Conservation (phyloP, 139 green algal genomes). For the Protoeuglena noctilucae region DNA sequence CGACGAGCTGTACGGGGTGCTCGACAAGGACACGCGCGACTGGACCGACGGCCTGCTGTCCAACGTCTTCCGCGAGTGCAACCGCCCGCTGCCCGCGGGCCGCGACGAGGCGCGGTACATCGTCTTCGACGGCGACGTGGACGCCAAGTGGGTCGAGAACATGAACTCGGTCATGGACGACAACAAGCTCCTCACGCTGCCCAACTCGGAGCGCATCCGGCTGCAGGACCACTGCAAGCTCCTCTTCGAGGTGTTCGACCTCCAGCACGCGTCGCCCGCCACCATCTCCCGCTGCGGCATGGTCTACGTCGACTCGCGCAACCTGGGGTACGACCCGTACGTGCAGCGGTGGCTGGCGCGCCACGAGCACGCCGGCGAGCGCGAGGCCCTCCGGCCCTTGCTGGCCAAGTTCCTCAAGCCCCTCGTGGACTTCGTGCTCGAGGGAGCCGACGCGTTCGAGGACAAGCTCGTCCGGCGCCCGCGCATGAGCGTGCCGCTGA, state of each 20-base stretch:
- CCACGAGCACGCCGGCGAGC: constrained; percentile 19
- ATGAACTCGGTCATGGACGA: constrained; percentile 83
- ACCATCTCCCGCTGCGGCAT: constrained; percentile 70
- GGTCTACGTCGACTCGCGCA: constrained; percentile 76
- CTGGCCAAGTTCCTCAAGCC: constrained; percentile 61
- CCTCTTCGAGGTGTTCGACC: constrained; percentile 58
- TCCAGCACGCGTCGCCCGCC: constrained; percentile 46
- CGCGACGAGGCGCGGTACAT: constrained; percentile 39
- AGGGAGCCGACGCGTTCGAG: constrained; percentile 60
- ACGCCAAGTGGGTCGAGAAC: constrained; percentile 79
- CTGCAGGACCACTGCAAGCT: constrained; percentile 59
- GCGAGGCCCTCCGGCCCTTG: constrained; percentile 31
- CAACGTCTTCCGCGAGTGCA: constrained; percentile 47
- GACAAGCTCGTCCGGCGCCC: constrained; percentile 38
- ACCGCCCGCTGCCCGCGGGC: constrained; percentile 28
- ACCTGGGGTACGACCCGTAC: constrained; percentile 66
- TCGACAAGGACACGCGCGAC: constrained; percentile 63
- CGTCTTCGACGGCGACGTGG: constrained; percentile 69
- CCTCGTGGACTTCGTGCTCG: constrained; percentile 47
- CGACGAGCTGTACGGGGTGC: constrained; percentile 56
- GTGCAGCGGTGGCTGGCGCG: constrained; percentile 49
- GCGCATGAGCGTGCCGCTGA: constrained; percentile 43
- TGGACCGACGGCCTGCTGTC: constrained; percentile 72
- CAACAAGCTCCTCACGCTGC: constrained; percentile 71
- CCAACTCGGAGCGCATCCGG: constrained; percentile 67